A percentile compares a stretch with the other conserved stretches of the same genome.
Evolutionary conservation across 2,329 filamentous ascomycete genomes (phyloP).

Genomic region (Lachnellula suecica): DNA sequence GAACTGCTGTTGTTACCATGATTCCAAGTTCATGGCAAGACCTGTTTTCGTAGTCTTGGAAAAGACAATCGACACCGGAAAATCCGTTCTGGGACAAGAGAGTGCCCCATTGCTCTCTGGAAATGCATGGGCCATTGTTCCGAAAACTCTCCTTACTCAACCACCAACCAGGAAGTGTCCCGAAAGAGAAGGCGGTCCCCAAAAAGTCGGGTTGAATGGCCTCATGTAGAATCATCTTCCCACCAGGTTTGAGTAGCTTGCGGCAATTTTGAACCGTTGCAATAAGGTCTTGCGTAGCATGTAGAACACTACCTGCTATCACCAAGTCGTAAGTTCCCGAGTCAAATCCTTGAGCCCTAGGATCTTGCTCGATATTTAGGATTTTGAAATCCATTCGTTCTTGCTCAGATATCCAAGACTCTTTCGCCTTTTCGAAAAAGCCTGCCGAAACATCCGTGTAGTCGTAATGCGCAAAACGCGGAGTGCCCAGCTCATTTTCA

Average conservation of each 20-base stretch:
- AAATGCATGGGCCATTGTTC: conserved; percentile 10
- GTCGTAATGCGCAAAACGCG: too few relatives aligned
- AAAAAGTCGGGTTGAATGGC: background rate
- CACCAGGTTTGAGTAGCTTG: conserved; percentile 21
- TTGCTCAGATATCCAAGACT: too few relatives aligned
- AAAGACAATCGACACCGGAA: conserved; percentile 24
- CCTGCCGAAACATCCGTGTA: too few relatives aligned
- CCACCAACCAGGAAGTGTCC: conserved; percentile 40
- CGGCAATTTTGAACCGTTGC: conserved; percentile 15
- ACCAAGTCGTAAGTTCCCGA: conserved; percentile 27
- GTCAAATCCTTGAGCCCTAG: conserved; percentile 33
- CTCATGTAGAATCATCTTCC: conserved; percentile 5
- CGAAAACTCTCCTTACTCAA: conserved; percentile 30
- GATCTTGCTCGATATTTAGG: conserved; percentile 3
- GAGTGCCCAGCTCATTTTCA: too few relatives aligned
- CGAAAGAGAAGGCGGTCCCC: conserved; percentile 24
- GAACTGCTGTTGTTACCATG: background rate
- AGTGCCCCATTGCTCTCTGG: background rate
- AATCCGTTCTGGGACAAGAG: conserved; percentile 15
- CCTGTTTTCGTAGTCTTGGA: conserved; percentile 5
- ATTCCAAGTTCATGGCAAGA: background rate
- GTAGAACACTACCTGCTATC: conserved; percentile 23
- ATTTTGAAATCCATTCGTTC: background rate
- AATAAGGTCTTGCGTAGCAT: conserved; percentile 17
- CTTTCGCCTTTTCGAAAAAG: too few relatives aligned